Evolutionary conservation across 805 yeast species (phyloP), one percentile per base, ranked within the genome.

Genomic region (Kluyveromyces lactis): DNA sequence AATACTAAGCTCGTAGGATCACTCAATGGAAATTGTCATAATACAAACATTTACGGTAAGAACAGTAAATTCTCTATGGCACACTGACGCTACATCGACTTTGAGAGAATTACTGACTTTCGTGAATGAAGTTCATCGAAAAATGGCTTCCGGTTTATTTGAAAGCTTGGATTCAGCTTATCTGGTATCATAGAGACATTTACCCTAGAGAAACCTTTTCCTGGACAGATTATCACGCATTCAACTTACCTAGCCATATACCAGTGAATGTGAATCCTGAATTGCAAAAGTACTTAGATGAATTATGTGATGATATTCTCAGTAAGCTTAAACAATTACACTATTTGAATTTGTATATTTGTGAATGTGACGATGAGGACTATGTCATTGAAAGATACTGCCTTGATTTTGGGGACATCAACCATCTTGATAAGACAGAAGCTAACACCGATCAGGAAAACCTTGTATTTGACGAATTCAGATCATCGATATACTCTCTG

Each of bases 261-360:
- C 70, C 72, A 10, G 60, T 65, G 27, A 66, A 62, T 36, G 56
- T 79, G 43, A 75, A 73, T 46, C 76, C 76, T 0, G 63, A 49
- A 1, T 64, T 72, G n/a, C 57, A 56, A 17, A 40, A 49, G 4
- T 70, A 70, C 42, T 48, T 70, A 5, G 64, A 59, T 30, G 58
- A 56, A 13, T 48, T 67, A 12, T 49, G 62, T 1, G 34, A 38
- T 2, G 60, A 62, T 39, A 13, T 58, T 4, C 12, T 60, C 6
- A 29, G 38, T 8, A 59, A 57, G 39, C 24, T 59, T 8, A 26
- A 40, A 2, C 53, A 56, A 33, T 34, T 55, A 1, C 48, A 52
- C 36, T 44, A 51, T 12, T 13, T 59, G 12, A 45, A 48, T 16
- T 33, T 59, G 3, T 52, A 58, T 18, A 45, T 59, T 9, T 33